These are phyloP conservation scores for Coemansia sp. DNA, from an alignment of 192 early-diverging fungal genomes.

Conservation along the genomic window DNA sequence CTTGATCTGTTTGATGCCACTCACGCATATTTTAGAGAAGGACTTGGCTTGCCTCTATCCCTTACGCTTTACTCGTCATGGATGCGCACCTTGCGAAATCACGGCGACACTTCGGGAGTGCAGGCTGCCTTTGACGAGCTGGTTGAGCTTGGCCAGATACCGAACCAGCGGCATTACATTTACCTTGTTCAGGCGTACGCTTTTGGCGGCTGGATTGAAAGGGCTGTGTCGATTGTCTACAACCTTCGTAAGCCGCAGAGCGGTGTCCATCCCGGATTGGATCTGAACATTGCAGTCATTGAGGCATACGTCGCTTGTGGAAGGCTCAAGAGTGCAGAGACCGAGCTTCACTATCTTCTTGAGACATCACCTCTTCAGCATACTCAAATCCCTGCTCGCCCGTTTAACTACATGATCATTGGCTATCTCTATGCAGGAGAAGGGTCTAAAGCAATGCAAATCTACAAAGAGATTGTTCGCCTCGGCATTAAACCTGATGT, in stretches of 20 bases:
- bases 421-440: conserved; percentile 47
- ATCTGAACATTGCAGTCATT: conserved; percentile 40
- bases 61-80: conserved; percentile 45
- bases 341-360: conserved; percentile 32
- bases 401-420: conserved; percentile 49
- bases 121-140: conserved; percentile 52
- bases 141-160: conserved; percentile 43
- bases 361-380: conserved; percentile 30
- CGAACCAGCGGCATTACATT: conserved; percentile 47
- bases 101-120: conserved; percentile 45
- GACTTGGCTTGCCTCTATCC: conserved; percentile 38
- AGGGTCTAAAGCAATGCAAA: conserved; percentile 69
- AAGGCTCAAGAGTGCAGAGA: conserved; percentile 39
- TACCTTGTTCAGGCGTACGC: conserved; percentile 48
- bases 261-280: conserved; percentile 22
- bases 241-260: conserved; percentile 39
- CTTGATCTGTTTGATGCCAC: conserved; percentile 47
- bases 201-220: conserved; percentile 41
- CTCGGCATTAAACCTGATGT: conserved; percentile 74
- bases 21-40: conserved; percentile 39
- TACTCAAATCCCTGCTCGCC: conserved; percentile 37
- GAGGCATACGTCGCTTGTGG: conserved; percentile 46
- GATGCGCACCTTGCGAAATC: conserved; percentile 48
- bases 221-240: conserved; percentile 39
- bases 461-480: conserved; percentile 77